These are phyloP conservation scores for Cladosporium sp. DNA, from an alignment of 2,329 filamentous ascomycete species.

Conservation along the genomic window DNA sequence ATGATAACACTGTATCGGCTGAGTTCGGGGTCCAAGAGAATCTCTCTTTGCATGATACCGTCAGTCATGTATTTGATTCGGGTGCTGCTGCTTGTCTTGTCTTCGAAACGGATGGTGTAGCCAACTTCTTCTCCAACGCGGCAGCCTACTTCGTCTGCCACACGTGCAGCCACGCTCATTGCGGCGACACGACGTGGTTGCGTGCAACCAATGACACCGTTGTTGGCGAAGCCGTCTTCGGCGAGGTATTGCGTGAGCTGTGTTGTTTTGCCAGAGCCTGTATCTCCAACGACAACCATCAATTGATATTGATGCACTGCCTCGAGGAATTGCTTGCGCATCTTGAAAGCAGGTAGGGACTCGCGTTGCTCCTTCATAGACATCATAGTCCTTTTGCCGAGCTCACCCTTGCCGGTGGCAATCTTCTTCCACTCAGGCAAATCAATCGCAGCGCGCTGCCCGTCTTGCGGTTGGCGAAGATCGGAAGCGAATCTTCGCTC, in stretches of 20 bases:
- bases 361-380: conserved; percentile 95
- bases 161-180: conserved; percentile 96
- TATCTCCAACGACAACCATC: conserved; percentile 94
- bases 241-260: conserved; percentile 94
- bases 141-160: conserved; percentile 92
- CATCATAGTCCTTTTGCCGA: conserved; percentile 84
- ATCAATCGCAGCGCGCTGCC: conserved; percentile 58
- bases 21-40: conserved; percentile 86
- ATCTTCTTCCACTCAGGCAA: conserved; percentile 92
- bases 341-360: conserved; percentile 82
- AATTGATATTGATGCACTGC: conserved; percentile 87
- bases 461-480: conserved; percentile 65
- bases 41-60: conserved; percentile 94
- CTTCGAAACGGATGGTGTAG: conserved; percentile 97
- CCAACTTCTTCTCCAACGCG: conserved; percentile 88
- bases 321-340: conserved; percentile 82
- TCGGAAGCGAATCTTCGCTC: conserved; percentile 88
- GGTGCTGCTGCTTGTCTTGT: conserved; percentile 82
- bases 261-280: conserved; percentile 95
- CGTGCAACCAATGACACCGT: conserved; percentile 91
- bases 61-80: conserved; percentile 99
- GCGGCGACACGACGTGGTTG: conserved; percentile 96
- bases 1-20: conserved; percentile 94
- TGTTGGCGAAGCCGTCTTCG: conserved; percentile 83
- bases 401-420: conserved; percentile 70